These are phyloP conservation scores for Boechera stricta DNA, from an alignment of 345 rosid genomes.

Conservation along the genomic window DNA sequence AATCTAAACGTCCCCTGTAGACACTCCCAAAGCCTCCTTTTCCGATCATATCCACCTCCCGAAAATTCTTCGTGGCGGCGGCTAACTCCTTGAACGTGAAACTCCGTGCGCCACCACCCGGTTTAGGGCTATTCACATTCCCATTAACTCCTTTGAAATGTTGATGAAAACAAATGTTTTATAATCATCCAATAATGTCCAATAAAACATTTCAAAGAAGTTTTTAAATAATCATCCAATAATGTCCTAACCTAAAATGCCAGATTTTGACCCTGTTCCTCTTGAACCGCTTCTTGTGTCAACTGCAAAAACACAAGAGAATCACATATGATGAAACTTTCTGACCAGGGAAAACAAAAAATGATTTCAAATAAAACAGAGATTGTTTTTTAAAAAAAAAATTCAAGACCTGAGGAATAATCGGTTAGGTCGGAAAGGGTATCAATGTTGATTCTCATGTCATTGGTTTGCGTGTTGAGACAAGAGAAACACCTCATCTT, in stretches of 20 bases:
- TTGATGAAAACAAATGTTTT: too few species aligned
- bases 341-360: not conserved
- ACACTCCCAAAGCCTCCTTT: constrained; percentile 98
- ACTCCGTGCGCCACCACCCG: constrained; percentile 66
- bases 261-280: constrained; percentile 33
- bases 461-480: constrained; percentile 52
- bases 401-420: constrained; percentile 55
- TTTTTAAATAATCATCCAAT: not conserved
- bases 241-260: constrained; percentile 41
- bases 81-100: constrained; percentile 87
- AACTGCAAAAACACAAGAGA: constrained; percentile 35
- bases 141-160: constrained; percentile 30
- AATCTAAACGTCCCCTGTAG: constrained; percentile 75
- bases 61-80: constrained; percentile 70
- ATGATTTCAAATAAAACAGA: not conserved
- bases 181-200: too few species aligned
- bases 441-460: constrained; percentile 64
- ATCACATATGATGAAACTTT: not conserved
- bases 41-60: constrained; percentile 74
- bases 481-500: constrained; percentile 87
- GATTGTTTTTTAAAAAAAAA: not conserved
- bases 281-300: constrained; percentile 39
- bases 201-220: not conserved
- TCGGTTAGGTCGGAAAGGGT: constrained; percentile 50
- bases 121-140: constrained; percentile 48